Conservation (phyloP, 176 grass and related monocot species). For the Aegilops tauschii region DNA sequence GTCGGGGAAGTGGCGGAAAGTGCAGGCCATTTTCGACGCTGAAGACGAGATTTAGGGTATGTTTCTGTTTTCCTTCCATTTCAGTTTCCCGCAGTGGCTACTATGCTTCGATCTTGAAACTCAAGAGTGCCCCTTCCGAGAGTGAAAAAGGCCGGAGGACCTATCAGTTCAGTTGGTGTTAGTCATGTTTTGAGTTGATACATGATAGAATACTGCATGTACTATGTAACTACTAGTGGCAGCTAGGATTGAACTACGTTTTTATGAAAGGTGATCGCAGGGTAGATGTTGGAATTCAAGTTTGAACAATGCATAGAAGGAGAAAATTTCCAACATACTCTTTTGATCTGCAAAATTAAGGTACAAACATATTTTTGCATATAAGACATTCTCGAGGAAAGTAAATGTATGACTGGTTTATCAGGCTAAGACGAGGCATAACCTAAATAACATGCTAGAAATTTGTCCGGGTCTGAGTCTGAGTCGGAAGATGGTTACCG, state of each 20-base stretch:
- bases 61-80: neutral
- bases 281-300: neutral
- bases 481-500: neutral
- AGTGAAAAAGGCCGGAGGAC: too few relatives aligned
- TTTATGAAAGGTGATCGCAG: neutral
- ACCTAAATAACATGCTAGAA: neutral
- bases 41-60: neutral
- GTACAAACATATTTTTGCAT: neutral
- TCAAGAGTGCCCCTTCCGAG: too few relatives aligned
- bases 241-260: neutral
- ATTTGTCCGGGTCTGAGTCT: neutral
- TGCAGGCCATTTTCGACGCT: constrained; percentile 2
- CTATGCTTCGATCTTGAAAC: too few relatives aligned
- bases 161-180: too few relatives aligned
- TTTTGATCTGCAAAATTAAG: neutral
- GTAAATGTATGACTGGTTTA: neutral
- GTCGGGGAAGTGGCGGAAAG: neutral
- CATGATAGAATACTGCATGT: neutral
- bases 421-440: neutral
- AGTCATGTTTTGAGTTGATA: neutral
- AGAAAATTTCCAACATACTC: neutral
- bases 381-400: neutral
- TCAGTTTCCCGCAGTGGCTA: neutral
- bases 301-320: neutral
- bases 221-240: neutral